A percentile compares a stretch with the other conserved stretches of the same genome.
Conservation (phyloP, 495 filamentous ascomycete genomes). For the Amniculicola lignicola region DNA sequence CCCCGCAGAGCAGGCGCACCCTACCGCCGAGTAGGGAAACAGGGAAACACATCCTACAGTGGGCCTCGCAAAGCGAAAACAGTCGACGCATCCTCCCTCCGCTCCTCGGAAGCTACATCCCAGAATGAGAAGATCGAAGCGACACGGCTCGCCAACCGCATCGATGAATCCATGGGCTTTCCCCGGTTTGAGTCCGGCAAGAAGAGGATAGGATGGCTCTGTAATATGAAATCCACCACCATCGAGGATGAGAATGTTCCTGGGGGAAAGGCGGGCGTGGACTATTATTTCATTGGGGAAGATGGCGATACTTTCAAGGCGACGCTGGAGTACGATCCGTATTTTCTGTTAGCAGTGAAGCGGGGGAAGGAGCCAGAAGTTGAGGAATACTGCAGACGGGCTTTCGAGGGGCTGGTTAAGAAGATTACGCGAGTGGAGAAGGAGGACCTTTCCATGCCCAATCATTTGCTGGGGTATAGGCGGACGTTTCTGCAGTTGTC, state of each 20-base stretch:
- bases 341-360: conserved; percentile 89
- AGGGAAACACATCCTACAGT: conserved; percentile 45
- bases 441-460: conserved; percentile 93
- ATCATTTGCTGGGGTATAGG: conserved; percentile 89
- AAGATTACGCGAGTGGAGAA: conserved; percentile 73
- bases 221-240: conserved; percentile 87
- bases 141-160: conserved; percentile 75
- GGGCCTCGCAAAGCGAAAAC: conserved; percentile 63
- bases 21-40: conserved; percentile 37
- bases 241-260: conserved; percentile 80
- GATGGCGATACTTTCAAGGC: conserved; percentile 94
- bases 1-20: conserved; percentile 49
- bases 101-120: conserved; percentile 76
- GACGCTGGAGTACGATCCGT: conserved; percentile 92
- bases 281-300: conserved; percentile 96
- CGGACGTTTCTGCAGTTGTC: conserved; percentile 78
- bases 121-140: conserved; percentile 84
- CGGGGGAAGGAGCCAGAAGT: conserved; percentile 86
- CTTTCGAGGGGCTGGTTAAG: conserved; percentile 83
- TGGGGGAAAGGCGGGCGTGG: conserved; percentile 82
- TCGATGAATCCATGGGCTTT: conserved; percentile 94
- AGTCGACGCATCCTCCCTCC: conserved; percentile 70
- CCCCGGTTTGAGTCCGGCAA: conserved; percentile 85
- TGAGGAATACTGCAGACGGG: conserved; percentile 88
- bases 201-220: conserved; percentile 85